Evolutionary conservation across 768 basidiomycete species (phyloP).

Genomic region (Podaxis sp.): DNA sequence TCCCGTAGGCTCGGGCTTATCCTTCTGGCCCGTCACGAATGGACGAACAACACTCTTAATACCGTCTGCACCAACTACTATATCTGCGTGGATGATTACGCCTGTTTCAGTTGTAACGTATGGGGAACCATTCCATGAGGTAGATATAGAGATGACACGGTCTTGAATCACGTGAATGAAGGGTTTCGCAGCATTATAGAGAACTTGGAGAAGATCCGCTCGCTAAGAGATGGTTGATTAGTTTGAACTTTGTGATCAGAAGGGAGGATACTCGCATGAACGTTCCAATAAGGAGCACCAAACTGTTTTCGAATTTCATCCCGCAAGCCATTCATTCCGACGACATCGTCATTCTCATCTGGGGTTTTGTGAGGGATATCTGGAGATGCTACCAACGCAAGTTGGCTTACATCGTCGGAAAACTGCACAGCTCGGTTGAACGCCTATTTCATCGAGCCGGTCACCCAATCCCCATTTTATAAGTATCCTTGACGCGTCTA

Average conservation of each 20-base stretch:
- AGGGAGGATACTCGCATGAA: constrained; percentile 28
- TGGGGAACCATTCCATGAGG: constrained; percentile 19
- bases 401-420: constrained; percentile 38
- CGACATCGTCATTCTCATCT: constrained; percentile 31
- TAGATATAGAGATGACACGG: constrained; percentile 31
- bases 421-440: constrained; percentile 38
- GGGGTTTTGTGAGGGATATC: background rate
- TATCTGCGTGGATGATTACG: constrained; percentile 38
- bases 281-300: constrained; percentile 33
- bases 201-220: constrained; percentile 46
- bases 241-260: background rate
- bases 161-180: constrained; percentile 36
- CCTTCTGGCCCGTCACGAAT: constrained; percentile 45
- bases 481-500: constrained; percentile 41
- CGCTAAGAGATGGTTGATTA: constrained; percentile 33
- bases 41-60: constrained; percentile 49
- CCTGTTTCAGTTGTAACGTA: constrained; percentile 41
- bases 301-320: constrained; percentile 28
- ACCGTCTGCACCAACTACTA: constrained; percentile 50
- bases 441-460: constrained; percentile 34
- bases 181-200: constrained; percentile 34
- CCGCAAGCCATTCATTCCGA: constrained; percentile 30
- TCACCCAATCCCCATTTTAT: constrained; percentile 51
- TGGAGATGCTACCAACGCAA: constrained; percentile 17
- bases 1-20: constrained; percentile 52